Evolutionary conservation across 2,329 filamentous ascomycete genomes (phyloP), one percentile per base, ranked within the genome.

Genomic region (Lecanicillium sp.): DNA sequence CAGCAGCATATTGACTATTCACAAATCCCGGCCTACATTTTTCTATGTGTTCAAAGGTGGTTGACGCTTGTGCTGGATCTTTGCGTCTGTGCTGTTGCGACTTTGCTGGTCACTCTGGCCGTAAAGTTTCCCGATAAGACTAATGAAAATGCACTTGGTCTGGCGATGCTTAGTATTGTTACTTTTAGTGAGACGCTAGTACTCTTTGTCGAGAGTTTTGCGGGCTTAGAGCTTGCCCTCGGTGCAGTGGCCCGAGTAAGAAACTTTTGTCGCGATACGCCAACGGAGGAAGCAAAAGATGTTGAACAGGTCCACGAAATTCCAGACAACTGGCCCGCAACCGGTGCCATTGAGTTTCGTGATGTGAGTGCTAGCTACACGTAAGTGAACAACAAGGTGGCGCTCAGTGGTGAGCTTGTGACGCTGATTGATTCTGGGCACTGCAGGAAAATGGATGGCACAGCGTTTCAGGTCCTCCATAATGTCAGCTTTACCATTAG

Each of bases 11-110:
- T 78, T 2, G 67, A 77, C 42, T 50, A 55, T 9, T 72, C 71
- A 1, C 73, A 78, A 45, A 54, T 61, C 18, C 71, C 74, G 1
- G 70, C 68, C 36, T 78, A 78, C 47, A 58, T 75, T 2, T 55
- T 77, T 7, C 69, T 62, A 38, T 65, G 65, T 20, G 62, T 73
- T 11, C 74, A 78, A 48, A 60, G 70, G 29, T 78, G 73, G 73
- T 52, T 74, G 0, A 64, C 55, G 0, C 49, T 75, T 2, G 66
- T 70, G 2, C 47, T 74, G 5, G 65, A 71, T 42, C 49, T 71
- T 11, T 53, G 70, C 4, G 63, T 69, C 2, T 61, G 65, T 1
- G 60, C 49, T 3, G 55, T 71, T 19, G 66, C 66, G 1, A 56
- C 64, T 3, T 45, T 68, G 7, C 45, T 71, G 4, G 62, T 72